phyloP scores from a whole-genome alignment of 345 rosid species.

The Atalantia buxifolia region DNA sequence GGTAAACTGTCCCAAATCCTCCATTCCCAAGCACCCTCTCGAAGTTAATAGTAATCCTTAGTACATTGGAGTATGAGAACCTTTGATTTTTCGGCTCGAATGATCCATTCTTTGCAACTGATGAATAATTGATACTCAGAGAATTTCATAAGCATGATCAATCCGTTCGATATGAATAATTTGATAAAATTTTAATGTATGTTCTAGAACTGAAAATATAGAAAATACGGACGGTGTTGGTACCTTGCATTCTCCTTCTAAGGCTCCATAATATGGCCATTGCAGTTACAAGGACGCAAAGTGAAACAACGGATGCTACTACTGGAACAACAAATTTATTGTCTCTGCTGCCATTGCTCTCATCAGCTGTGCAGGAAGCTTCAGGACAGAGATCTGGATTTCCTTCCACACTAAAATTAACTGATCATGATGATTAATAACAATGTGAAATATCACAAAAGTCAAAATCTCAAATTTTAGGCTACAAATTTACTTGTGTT shows the following conservation, averaged over 20 bases:
- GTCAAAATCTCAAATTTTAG: no score
- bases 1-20: slow-evolving; percentile 6
- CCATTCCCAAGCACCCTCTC: neutral
- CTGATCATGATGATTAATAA: no score
- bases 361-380: no score
- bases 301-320: neutral
- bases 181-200: neutral
- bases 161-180: neutral
- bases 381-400: no score
- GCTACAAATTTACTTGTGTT: no score
- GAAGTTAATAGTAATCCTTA: neutral
- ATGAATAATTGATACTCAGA: neutral
- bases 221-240: neutral
- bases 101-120: neutral
- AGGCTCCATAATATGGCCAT: neutral
- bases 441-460: neutral
- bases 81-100: neutral
- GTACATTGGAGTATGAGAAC: neutral
- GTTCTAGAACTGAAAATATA: neutral
- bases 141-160: neutral
- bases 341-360: no score
- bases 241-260: neutral
- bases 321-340: neutral
- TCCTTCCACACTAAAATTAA: no score
- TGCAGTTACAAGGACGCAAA: neutral